Conservation (phyloP, 768 basidiomycete genomes). For the Pisolithus sp. region DNA sequence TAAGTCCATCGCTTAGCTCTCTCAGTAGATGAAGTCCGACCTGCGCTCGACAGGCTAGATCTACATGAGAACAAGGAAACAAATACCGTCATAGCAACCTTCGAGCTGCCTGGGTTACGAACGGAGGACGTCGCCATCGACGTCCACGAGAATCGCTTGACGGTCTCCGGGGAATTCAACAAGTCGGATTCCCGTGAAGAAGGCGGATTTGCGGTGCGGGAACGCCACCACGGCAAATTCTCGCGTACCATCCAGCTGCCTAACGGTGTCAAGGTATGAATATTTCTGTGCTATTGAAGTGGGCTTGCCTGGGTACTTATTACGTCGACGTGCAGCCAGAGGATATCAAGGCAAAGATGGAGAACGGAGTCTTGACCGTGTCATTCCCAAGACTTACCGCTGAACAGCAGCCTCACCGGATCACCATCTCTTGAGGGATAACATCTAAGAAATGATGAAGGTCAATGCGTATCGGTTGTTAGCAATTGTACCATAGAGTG, state of each 20-base stretch:
- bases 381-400: slow-evolving; percentile 45
- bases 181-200: slow-evolving; percentile 28
- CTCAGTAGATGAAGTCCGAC: too few relatives aligned
- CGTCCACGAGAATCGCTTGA: slow-evolving; percentile 42
- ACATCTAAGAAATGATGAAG: not conserved
- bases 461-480: too few relatives aligned
- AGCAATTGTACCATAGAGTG: too few relatives aligned
- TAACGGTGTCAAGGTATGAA: slow-evolving; percentile 38
- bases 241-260: slow-evolving; percentile 45
- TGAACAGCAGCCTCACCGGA: slow-evolving; percentile 39
- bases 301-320: not conserved
- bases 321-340: slow-evolving; percentile 15
- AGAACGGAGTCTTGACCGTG: slow-evolving; percentile 45
- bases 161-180: slow-evolving; percentile 43
- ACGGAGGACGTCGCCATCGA: slow-evolving; percentile 49
- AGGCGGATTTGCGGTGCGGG: slow-evolving; percentile 31
- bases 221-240: slow-evolving; percentile 44
- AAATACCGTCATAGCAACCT: slow-evolving; percentile 47
- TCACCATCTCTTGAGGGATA: slow-evolving; percentile 25
- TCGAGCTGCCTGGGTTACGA: slow-evolving; percentile 52
- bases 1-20: too few relatives aligned
- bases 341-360: slow-evolving; percentile 40
- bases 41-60: too few relatives aligned
- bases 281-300: not conserved
- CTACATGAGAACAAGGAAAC: slow-evolving; percentile 41